These are phyloP conservation scores for Fereydounia khargensis DNA, from an alignment of 1,284 basidiomycete species.

Conservation along the genomic window DNA sequence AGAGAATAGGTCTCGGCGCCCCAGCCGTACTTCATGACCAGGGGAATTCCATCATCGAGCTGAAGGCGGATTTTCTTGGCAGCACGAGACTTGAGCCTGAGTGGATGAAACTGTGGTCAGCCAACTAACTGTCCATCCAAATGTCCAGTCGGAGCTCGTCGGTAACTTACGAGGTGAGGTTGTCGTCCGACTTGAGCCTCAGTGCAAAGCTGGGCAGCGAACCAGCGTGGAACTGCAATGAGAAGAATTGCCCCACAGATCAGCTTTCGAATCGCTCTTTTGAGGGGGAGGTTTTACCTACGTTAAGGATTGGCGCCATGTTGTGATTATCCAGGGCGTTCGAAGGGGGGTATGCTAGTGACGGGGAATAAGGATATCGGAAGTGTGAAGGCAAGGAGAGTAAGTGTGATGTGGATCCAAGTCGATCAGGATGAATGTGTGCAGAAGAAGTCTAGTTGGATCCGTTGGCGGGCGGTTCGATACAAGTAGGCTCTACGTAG, in stretches of 20 bases:
- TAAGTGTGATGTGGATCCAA: no score
- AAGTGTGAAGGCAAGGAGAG: no score
- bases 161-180: constrained; percentile 31
- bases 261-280: no score
- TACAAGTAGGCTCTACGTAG: no score
- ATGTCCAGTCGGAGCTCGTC: neutral
- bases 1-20: constrained; percentile 44
- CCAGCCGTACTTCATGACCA: constrained; percentile 51
- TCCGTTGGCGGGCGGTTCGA: neutral
- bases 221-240: constrained; percentile 51
- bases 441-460: constrained; percentile 1
- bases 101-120: neutral
- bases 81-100: constrained; percentile 39
- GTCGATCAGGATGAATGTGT: neutral
- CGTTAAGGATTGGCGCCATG: no score
- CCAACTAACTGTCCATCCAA: neutral
- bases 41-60: constrained; percentile 45
- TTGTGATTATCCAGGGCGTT: no score
- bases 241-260: neutral
- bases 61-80: constrained; percentile 49
- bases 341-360: no score
- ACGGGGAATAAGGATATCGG: no score
- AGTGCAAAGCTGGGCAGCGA: constrained; percentile 51
- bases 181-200: constrained; percentile 47
- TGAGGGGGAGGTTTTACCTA: no score